phyloP scores from a whole-genome alignment of 2,329 filamentous ascomycete species.

The Paramyrothecium roridum region DNA sequence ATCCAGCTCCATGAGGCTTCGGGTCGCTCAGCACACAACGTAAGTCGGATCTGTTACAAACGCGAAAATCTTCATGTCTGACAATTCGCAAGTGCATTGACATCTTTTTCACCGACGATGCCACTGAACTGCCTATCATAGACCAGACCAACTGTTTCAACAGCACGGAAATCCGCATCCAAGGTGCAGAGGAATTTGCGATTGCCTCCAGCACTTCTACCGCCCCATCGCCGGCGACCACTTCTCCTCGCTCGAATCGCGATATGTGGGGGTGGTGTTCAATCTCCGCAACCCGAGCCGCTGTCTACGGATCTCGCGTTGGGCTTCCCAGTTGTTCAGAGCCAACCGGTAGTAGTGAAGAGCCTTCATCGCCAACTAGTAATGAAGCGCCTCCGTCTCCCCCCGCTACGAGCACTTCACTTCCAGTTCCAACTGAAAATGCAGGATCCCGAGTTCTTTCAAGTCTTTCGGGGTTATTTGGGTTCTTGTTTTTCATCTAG shows the following conservation, averaged over 20 bases:
- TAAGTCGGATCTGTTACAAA: not conserved
- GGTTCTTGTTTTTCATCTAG: not conserved
- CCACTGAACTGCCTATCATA: not conserved
- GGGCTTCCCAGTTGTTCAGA: too few species aligned
- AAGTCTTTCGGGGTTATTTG: not conserved
- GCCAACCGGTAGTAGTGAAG: too few species aligned
- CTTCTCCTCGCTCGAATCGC: not conserved
- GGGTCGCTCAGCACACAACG: not conserved
- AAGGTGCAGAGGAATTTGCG: not conserved
- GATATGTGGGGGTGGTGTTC: too few species aligned
- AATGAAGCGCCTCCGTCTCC: too few species aligned
- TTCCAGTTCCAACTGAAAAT: not conserved
- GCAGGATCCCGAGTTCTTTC: not conserved
- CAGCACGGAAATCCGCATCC: not conserved
- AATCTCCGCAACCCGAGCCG: too few species aligned
- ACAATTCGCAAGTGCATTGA: not conserved
- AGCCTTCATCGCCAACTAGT: too few species aligned
- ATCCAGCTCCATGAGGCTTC: not conserved
- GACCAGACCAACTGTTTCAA: not conserved
- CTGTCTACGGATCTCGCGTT: too few species aligned
- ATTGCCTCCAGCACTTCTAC: not conserved
- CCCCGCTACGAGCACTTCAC: too few species aligned
- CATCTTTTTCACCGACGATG: not conserved
- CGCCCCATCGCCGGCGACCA: not conserved
- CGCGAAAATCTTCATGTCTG: not conserved